Conservation (phyloP, 495 filamentous ascomycete genomes). For the Geoglossum glabrum region DNA sequence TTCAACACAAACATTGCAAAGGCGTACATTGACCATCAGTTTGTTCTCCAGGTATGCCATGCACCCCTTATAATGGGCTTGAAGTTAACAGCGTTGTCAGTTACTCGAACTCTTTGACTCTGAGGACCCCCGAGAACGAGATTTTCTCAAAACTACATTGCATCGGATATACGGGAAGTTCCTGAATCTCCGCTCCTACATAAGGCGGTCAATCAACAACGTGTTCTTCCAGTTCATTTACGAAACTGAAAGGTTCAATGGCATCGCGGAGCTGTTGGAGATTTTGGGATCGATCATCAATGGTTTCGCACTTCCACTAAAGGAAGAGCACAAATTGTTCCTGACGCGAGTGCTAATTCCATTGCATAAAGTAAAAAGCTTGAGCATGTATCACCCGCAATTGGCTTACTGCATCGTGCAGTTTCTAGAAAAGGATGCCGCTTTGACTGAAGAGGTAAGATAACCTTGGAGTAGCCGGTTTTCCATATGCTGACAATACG, state of each 20-base stretch:
- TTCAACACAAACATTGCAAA: slow-evolving; percentile 99
- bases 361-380: slow-evolving; percentile 91
- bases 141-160: slow-evolving; percentile 95
- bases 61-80: not conserved
- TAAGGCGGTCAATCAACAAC: slow-evolving; percentile 96
- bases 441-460: slow-evolving; percentile 81
- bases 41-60: slow-evolving; percentile 61
- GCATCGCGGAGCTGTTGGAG: slow-evolving; percentile 88
- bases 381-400: slow-evolving; percentile 99
- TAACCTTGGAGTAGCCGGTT: not conserved
- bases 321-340: slow-evolving; percentile 98
- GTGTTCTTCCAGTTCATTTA: slow-evolving; percentile 99
- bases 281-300: slow-evolving; percentile 99
- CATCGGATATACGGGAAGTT: slow-evolving; percentile 99
- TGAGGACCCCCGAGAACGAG: slow-evolving; percentile 88
- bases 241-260: slow-evolving; percentile 96
- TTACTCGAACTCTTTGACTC: slow-evolving; percentile 97
- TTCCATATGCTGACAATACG: slow-evolving; percentile 1
- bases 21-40: slow-evolving; percentile 91
- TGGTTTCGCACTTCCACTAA: slow-evolving; percentile 87
- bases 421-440: slow-evolving; percentile 95
- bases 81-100: slow-evolving; percentile 16
- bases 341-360: slow-evolving; percentile 83
- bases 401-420: slow-evolving; percentile 98
- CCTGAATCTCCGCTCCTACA: slow-evolving; percentile 90